Evolutionary conservation across 163 green algal genomes (phyloP).

Genomic region (Scenedesmus sp.): DNA sequence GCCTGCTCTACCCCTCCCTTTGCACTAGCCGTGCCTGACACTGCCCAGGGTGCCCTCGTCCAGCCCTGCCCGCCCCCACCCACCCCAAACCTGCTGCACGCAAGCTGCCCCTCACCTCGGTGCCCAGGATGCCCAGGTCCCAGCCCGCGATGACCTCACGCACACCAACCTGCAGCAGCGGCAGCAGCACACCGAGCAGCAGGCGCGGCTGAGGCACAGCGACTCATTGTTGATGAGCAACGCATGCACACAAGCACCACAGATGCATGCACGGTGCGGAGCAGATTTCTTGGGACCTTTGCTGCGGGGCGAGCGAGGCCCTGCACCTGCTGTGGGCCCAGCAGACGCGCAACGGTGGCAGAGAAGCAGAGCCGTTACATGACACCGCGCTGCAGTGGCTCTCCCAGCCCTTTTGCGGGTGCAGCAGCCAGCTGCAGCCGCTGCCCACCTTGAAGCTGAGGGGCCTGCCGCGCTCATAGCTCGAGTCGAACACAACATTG

Average conservation of each 20-base stretch:
- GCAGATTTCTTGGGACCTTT: too few species aligned
- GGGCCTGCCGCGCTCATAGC: constrained; percentile 81
- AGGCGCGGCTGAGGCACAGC: not conserved
- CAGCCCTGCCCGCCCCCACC: too few species aligned
- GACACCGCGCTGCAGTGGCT: too few species aligned
- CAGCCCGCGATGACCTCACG: constrained; percentile 74
- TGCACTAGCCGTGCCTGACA: not conserved
- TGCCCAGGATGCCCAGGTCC: constrained; percentile 84
- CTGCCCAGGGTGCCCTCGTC: not conserved
- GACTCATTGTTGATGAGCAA: too few species aligned
- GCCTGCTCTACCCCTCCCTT: too few species aligned
- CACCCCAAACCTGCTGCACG: not conserved
- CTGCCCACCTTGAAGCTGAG: constrained; percentile 82
- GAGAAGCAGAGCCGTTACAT: too few species aligned
- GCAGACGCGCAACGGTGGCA: too few species aligned
- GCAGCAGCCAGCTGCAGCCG: not conserved
- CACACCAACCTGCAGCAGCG: constrained; percentile 40
- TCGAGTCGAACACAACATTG: constrained; percentile 86
- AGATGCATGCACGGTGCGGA: too few species aligned
- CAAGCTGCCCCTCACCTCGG: constrained; percentile 44
- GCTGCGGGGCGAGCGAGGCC: too few species aligned
- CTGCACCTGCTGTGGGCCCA: too few species aligned
- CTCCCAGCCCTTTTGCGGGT: too few species aligned
- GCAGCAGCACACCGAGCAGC: not conserved
- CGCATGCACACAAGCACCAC: too few species aligned